phyloP scores from a whole-genome alignment of 73 alveolate species.

The Tetrahymena borealis region DNA sequence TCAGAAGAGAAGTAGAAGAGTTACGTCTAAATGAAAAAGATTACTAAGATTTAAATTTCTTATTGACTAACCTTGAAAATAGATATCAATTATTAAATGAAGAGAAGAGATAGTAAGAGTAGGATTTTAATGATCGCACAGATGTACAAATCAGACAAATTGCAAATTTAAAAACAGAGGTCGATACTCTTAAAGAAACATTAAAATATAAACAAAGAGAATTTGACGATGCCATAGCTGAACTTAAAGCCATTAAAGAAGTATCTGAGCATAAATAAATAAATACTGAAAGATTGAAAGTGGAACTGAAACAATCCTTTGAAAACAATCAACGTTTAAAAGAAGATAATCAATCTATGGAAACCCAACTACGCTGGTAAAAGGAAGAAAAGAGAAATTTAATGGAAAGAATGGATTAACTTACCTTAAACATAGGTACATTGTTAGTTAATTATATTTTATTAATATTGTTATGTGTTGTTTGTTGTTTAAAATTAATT shows the following conservation, averaged over 20 bases:
- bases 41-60: constrained; percentile 30
- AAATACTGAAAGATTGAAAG: background rate
- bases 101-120: constrained; percentile 16
- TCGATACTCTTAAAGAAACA: constrained; percentile 13
- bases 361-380: background rate
- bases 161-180: constrained; percentile 24
- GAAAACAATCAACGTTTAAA: background rate
- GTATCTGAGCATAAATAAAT: background rate
- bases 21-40: constrained; percentile 30
- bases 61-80: constrained; percentile 27
- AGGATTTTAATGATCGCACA: constrained; percentile 14
- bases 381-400: background rate
- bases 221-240: background rate
- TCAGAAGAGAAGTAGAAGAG: constrained; percentile 10
- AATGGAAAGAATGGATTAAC: background rate
- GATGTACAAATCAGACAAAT: constrained; percentile 16
- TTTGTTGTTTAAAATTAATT: background rate
- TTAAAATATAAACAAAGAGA: background rate
- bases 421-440: background rate
- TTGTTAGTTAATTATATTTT: background rate
- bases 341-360: background rate
- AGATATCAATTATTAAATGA: constrained; percentile 14
- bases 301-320: background rate
- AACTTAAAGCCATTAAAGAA: background rate
- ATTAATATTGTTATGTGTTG: background rate